Base-by-base conservation (phyloP, 2,329 filamentous ascomycete species). In the Plectosphaerella sp. region DNA sequence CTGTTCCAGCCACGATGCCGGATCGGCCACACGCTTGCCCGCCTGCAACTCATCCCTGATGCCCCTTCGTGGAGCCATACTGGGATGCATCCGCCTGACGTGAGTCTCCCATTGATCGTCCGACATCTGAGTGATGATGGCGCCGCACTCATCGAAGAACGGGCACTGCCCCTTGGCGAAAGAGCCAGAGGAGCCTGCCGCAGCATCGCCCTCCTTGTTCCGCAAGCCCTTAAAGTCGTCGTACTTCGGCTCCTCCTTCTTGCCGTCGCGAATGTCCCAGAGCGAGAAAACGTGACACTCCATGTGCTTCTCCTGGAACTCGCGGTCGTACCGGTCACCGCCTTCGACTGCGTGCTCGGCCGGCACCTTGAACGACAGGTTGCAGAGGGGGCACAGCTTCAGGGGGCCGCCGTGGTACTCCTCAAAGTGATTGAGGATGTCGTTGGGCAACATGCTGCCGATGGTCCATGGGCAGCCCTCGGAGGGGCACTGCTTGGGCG, bases 61-160 rank as follows among this genome's bases (percentile, higher is more conserved):
- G 22, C 8, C 28, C 8, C 28, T 33, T 12, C 28, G 11, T 3
- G 28, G 28, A 9, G 11, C 28, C 28, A 33, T 3, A 9, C 11
- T 12, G 11, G 28, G 28, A 33, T 33, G 28, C 2, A 5, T 33
- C 28, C 8, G 8, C 48, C 53, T 49, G 46, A 57, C 43, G 41
- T 58, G 56, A 15, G 35, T 16, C 37, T 50, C 54, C 54, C 54
- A 54, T 18, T 58, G 56, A 33, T 22, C 45, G 42, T 54, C 47
- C 33, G 50, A 57, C 56, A 58, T 58, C 43, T 54, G 54, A 28
- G 54, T 54, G 3, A 58, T 54, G 52, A 58, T 57, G 24, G 56
- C 52, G 6, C 56, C 56, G 41, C 56, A 58, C 24, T 51, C 50
- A 7, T 54, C 50, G 45, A 58, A 58, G 25, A 50, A 42, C 16